phyloP scores from a whole-genome alignment of 257 asterid genomes.

The Solanum pennellii region DNA sequence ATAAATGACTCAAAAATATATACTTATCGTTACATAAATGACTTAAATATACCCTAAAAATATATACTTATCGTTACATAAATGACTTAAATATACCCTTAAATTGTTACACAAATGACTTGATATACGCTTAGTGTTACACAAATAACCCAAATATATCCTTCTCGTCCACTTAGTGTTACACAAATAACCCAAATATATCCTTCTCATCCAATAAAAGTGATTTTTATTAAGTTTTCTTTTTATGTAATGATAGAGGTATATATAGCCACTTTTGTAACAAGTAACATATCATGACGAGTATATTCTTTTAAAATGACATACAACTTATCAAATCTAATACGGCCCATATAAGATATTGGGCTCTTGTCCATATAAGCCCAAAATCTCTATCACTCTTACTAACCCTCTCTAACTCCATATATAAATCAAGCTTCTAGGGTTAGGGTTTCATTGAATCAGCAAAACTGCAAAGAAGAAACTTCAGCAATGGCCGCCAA shows the following conservation, averaged over 20 bases:
- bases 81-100: background rate
- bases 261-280: background rate
- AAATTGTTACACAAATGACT: no score
- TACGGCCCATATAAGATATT: background rate
- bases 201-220: background rate
- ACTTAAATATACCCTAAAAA: no score
- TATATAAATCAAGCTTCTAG: background rate
- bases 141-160: background rate
- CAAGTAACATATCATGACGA: background rate
- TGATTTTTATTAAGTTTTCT: background rate
- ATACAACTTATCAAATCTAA: background rate
- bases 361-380: background rate
- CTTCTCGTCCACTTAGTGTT: no score
- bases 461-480: background rate
- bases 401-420: background rate
- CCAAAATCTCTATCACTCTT: background rate
- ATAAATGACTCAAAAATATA: no score
- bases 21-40: no score
- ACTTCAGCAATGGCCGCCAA: constrained; percentile 7
- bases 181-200: background rate
- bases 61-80: no score
- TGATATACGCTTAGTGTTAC: no score
- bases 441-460: background rate
- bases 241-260: background rate
- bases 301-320: no score